phyloP scores from a whole-genome alignment of 2,329 filamentous ascomycete genomes.

The Leptographium procerum region DNA sequence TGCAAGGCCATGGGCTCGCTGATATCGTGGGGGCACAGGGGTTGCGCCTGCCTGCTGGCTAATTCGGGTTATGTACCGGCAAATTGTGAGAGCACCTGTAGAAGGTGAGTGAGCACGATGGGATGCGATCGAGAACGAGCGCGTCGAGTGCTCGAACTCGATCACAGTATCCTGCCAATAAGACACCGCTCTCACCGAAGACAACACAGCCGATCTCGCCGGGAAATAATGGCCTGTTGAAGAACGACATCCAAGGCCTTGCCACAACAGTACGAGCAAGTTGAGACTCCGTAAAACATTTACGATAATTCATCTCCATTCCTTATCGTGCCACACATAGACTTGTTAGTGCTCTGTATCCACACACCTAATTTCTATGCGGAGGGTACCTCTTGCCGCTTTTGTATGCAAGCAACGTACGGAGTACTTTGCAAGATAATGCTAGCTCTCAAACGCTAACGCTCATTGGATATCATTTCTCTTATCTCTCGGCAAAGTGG shows the following conservation, averaged over 20 bases:
- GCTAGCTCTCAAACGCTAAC: neutral
- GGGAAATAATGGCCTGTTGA: neutral
- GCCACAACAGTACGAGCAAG: neutral
- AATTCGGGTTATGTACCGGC: neutral
- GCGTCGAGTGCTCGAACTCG: neutral
- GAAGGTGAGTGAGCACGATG: too few relatives aligned
- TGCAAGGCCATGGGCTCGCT: neutral
- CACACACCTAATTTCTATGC: neutral
- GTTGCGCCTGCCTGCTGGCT: neutral
- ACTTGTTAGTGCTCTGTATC: neutral
- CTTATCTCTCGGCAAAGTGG: conserved; percentile 15
- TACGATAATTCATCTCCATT: neutral
- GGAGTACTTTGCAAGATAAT: too few relatives aligned
- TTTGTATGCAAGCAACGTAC: neutral
- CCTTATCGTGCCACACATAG: neutral
- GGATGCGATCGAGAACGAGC: too few relatives aligned
- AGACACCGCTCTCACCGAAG: neutral
- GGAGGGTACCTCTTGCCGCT: neutral
- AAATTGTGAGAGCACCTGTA: neutral
- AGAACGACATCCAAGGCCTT: neutral
- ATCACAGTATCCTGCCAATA: too few relatives aligned
- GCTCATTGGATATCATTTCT: conserved; percentile 7
- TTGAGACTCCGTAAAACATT: too few relatives aligned
- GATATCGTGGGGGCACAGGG: neutral
- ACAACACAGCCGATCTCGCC: neutral